Evolutionary conservation across 306 rosid genomes (phyloP), one percentile per base, ranked within the genome.

Genomic region (Aeschynomene evenia): DNA sequence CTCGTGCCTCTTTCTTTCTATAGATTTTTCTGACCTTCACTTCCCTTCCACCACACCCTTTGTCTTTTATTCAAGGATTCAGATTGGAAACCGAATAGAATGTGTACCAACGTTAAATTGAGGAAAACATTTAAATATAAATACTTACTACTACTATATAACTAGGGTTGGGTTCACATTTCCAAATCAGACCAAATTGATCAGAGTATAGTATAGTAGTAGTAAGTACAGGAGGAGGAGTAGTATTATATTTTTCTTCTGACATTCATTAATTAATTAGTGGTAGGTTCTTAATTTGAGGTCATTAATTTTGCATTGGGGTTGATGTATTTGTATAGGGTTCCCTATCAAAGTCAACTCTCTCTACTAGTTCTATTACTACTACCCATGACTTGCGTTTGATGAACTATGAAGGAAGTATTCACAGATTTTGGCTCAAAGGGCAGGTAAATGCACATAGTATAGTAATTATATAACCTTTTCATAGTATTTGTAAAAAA

Each of bases 291-390:
- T 73, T 46, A 63, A 70, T 15, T 13, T 16, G 19, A 50, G 46
- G 43, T 29, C 51, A 68, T 79, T 82, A 73, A 83, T 57, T 75
- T 56, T 31, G 31, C 84, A 66, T 77, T 45, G 87, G 90, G 76
- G 68, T 80, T 77, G 92, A 83, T 86, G 96, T 77, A 13, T 49
- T 14, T 12, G 33, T 9, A 20, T 4, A 3, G 54, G 51, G 18
- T 48, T 67, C 31, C 42, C 22, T 45, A 7, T 53, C 50, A 10
- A 84, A 80, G 96, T 86, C 86, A 89, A 82, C 83, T 84, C 86
- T 86, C n/a, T n/a, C n/a, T n/a, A n/a, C n/a, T n/a, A n/a, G n/a
- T n/a, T 80, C 83, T 45, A 40, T 1, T 28, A 28, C 31, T 28
- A 28, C 31, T 28, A 28, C 5, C 31, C 58, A 72, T 8, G 40